Base-by-base conservation (phyloP, 2,329 filamentous ascomycete genomes). In the Incumbomyces delicatus region DNA sequence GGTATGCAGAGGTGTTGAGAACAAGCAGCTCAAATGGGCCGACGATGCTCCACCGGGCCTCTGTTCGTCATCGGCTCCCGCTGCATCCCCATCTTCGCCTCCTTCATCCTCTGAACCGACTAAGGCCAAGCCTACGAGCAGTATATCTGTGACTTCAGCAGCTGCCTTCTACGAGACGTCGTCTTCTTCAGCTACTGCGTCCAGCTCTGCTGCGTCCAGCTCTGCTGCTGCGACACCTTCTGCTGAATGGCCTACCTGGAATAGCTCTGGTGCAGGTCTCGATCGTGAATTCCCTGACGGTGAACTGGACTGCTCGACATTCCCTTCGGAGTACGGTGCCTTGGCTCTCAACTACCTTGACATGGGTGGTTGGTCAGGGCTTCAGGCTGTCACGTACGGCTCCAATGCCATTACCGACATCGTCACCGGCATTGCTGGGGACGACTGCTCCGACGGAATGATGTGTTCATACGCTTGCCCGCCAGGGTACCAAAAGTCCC, bases 381-480 rank as follows among this genome's bases (percentile, higher is more conserved):
- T 95, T 51, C 88, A 95, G 67, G 71, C 73, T 46, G 69, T 71
- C 50, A 80, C 71, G 60, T 67, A 63, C n/a, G 48, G 69, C 22
- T 71, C 72, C 39, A 60, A 70, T 12, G 60, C 75, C 41, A 83
- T 94, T 60, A 72, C 68, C 62, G 75, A 77, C 50, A 87, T 89
- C 51, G 71, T 77, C 43, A 81, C 80, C 34, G 79, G 75, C 20
- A 66, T 81, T 39, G 69, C 69, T 14, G 84, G 82, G 13, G 67
- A 77, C 13, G 66, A 66, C 50, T 90, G 87, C 69, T 63, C 59
- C 7, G 58, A 72, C 8, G 81, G 80, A 41, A 68, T 73, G 49
- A 88, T 89, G 74, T 95, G 90, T 75, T 94, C 89, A 1, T 96
- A 96, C 61, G 81, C 87, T 47, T 98, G 92, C 73, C 85, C 87